These are phyloP conservation scores for Excoecaria cochinchinensis DNA, from an alignment of 345 rosid genomes.

Conservation along the genomic window DNA sequence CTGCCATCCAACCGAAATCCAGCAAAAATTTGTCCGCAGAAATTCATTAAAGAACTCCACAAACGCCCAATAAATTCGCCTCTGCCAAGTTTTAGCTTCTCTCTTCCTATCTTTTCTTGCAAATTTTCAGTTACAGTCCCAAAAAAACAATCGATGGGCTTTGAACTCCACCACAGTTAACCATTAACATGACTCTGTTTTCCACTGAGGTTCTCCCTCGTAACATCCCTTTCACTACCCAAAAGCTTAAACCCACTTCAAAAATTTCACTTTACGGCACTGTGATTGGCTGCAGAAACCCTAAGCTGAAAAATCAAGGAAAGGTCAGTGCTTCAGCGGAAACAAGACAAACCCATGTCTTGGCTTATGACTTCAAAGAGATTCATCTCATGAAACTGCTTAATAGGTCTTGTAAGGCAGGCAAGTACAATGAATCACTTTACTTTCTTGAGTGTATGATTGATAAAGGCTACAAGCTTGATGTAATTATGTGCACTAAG, in stretches of 20 bases:
- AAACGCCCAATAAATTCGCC: background rate
- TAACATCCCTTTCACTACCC: conserved; percentile 24
- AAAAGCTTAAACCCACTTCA: conserved; percentile 32
- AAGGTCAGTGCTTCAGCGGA: conserved; percentile 33
- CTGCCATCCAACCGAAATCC: conserved; percentile 8
- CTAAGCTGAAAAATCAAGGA: conserved; percentile 14
- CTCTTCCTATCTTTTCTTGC: background rate
- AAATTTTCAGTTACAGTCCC: conserved; percentile 4
- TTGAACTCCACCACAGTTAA: conserved; percentile 8
- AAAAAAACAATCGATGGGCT: conserved; percentile 11
- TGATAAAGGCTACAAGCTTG: conserved; percentile 58
- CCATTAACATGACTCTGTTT: conserved; percentile 31
- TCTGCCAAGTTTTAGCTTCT: background rate
- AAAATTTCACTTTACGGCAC: conserved; percentile 20
- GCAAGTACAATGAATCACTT: conserved; percentile 61
- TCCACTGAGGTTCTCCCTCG: conserved; percentile 37
- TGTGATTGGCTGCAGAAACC: conserved; percentile 25
- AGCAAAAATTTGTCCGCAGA: background rate
- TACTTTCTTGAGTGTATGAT: conserved; percentile 71
- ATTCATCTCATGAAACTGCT: conserved; percentile 56
- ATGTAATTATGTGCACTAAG: conserved; percentile 71
- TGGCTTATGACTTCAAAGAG: conserved; percentile 57
- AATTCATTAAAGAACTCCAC: background rate
- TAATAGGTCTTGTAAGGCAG: conserved; percentile 54
- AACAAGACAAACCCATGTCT: conserved; percentile 42